Evolutionary conservation across 805 yeast species (phyloP).

Genomic region (Pichia nanzhaoensis): DNA sequence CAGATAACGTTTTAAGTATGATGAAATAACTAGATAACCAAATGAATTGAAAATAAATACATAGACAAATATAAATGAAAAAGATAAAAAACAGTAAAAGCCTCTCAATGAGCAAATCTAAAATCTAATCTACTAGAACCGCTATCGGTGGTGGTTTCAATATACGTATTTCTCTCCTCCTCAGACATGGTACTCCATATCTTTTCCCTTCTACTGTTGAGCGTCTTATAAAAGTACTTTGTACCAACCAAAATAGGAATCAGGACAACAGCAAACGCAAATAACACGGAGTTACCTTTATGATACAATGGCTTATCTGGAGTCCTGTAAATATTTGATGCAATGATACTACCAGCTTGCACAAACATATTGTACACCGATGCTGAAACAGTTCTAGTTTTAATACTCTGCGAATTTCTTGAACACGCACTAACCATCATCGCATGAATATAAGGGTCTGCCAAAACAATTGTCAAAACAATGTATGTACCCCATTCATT

Average conservation of each 20-base stretch:
- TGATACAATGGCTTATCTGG: slow-evolving; percentile 56
- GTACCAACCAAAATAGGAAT: slow-evolving; percentile 25
- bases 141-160: slow-evolving; percentile 37
- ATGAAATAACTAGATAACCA: too few relatives aligned
- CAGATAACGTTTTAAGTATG: too few relatives aligned
- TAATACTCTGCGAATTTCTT: slow-evolving; percentile 52
- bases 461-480: slow-evolving; percentile 26
- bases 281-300: slow-evolving; percentile 45
- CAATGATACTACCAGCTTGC: slow-evolving; percentile 49
- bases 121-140: slow-evolving; percentile 56
- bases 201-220: slow-evolving; percentile 38
- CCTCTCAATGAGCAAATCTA: slow-evolving; percentile 23
- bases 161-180: slow-evolving; percentile 46
- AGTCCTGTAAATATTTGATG: slow-evolving; percentile 49
- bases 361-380: slow-evolving; percentile 57
- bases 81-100: not conserved
- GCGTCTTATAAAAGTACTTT: slow-evolving; percentile 33
- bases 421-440: slow-evolving; percentile 56
- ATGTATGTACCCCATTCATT: slow-evolving; percentile 26
- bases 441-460: slow-evolving; percentile 47
- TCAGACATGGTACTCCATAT: slow-evolving; percentile 45
- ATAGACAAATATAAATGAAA: not conserved
- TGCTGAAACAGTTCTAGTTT: slow-evolving; percentile 59
- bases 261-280: slow-evolving; percentile 29
- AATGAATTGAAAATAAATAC: too few relatives aligned